Base-by-base conservation (phyloP, 2,329 filamentous ascomycete species). In the Cordyceps militaris region DNA sequence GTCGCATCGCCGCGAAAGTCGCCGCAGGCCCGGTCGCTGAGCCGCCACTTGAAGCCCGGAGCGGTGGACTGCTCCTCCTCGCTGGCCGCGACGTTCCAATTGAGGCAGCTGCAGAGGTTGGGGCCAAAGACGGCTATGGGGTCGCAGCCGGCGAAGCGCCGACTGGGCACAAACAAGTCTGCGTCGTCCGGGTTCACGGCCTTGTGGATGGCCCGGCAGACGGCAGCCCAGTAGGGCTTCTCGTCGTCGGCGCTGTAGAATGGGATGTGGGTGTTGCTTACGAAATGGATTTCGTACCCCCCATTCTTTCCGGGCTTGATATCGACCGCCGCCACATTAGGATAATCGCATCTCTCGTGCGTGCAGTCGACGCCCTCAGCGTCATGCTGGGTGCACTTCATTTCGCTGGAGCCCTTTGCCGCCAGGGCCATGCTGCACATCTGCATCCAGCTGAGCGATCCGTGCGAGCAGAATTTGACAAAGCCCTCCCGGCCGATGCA, bases 21-120 rank as follows among this genome's bases (percentile, higher is more conserved):
- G 8, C 34, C 16, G 49, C 49, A 14, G 16, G n/a, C 21, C 9
- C 9, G 3, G 21, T 19, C 24, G 23, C 14, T 14, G 13, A 52
- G 49, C 7, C n/a, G 49, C 49, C 49, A 52, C 14, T 40, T 52
- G 49, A 52, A 52, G 50, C 50, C 19, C 2, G 16, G 11, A 16
- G 10, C 16, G 2, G 9, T 14, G 3, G 8, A 32, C 30, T 28
- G 10, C 43, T 52, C 50, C 4, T 10, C 4, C 4, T 24, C 36
- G 3, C 38, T 42, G n/a, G 38, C 13, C 40, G 6, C 2, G 3
- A 54, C n/a, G 14, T 13, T 3, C 51, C 38, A 57, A 13, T 42
- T 14, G 1, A 60, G 54, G 48, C 58, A 60, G 47, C 24, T 26
- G 58, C 54, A 60, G 42, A 36, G 16, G 43, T 42, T 60, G 43